phyloP scores from a whole-genome alignment of 176 grass and related monocot genomes.

The Thalia dealbata region DNA sequence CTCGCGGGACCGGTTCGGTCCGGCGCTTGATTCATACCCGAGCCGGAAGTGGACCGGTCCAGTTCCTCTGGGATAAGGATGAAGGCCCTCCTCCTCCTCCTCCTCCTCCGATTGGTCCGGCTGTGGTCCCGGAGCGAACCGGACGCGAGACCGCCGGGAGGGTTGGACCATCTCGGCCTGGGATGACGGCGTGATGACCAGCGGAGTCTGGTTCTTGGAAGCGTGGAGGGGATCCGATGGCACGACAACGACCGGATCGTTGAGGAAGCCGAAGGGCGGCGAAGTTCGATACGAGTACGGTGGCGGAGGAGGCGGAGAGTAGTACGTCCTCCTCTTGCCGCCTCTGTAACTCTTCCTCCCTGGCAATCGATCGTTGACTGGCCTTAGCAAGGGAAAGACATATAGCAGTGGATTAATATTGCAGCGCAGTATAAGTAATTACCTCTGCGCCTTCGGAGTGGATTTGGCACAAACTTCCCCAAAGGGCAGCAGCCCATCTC shows the following conservation, averaged over 20 bases:
- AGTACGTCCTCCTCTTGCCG: conserved; percentile 20
- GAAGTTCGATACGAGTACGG: conserved; percentile 20
- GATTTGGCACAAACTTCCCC: conserved; percentile 39
- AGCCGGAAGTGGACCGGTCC: not conserved
- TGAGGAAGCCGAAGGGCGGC: conserved; percentile 36
- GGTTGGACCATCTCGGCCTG: conserved; percentile 15
- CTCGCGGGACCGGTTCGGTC: not conserved
- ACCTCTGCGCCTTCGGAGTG: conserved; percentile 59
- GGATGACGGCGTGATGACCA: not conserved
- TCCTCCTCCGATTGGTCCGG: too few species aligned
- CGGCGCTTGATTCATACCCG: not conserved
- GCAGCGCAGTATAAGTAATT: not conserved
- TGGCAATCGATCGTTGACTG: conserved; percentile 15
- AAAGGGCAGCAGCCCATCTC: conserved; percentile 79
- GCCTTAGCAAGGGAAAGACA: not conserved
- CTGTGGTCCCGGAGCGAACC: not conserved
- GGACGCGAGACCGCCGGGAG: not conserved
- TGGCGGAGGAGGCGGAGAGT: conserved; percentile 25
- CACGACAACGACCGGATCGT: conserved; percentile 32
- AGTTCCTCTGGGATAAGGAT: not conserved
- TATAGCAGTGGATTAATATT: not conserved
- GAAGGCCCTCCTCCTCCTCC: too few species aligned
- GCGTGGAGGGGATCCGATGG: conserved; percentile 15
- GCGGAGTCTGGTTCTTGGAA: not conserved
- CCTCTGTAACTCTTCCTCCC: conserved; percentile 32